A percentile compares a stretch with the other conserved stretches of the same genome.
Evolutionary conservation across 352 stramenopile genomes (phyloP).

Genomic region (Phytophthora lateralis): DNA sequence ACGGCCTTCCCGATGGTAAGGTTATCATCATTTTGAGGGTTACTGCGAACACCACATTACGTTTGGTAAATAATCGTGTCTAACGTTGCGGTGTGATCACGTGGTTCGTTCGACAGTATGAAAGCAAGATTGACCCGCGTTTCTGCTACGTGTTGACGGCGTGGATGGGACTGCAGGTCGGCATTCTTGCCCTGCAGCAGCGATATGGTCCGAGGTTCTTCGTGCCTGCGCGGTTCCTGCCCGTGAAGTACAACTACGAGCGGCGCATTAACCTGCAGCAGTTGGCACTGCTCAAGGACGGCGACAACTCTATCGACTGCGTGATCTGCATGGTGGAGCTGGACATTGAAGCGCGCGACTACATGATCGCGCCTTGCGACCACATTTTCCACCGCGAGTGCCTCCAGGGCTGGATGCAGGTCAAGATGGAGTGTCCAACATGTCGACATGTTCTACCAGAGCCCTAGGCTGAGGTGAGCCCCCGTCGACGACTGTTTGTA

Average conservation of each 20-base stretch:
- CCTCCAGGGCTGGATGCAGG: conserved; percentile 96
- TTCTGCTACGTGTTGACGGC: conserved; percentile 82
- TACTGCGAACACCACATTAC: background rate
- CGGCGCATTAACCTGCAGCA: conserved; percentile 78
- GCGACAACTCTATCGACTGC: conserved; percentile 76
- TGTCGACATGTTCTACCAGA: conserved; percentile 92
- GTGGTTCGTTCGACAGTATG: conserved; percentile 50
- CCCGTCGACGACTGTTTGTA: conserved; percentile 13
- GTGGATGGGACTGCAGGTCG: conserved; percentile 94
- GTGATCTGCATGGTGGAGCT: conserved; percentile 90
- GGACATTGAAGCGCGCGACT: conserved; percentile 81
- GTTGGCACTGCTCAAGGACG: conserved; percentile 68
- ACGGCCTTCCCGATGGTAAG: conserved; percentile 81
- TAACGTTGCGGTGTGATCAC: conserved; percentile 18
- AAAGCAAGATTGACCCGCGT: conserved; percentile 65
- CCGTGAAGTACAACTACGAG: conserved; percentile 98
- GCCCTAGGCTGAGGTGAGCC: conserved; percentile 53
- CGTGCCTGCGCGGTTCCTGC: conserved; percentile 94
- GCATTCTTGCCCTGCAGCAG: conserved; percentile 92
- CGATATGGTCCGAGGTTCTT: conserved; percentile 95
- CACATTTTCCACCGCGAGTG: conserved; percentile 96
- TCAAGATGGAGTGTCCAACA: conserved; percentile 98
- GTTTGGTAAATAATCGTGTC: conserved; percentile 1
- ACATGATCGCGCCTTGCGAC: conserved; percentile 97
- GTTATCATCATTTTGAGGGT: background rate